phyloP scores from a whole-genome alignment of 2,329 filamentous ascomycete genomes.

The Monilinia fructicola region DNA sequence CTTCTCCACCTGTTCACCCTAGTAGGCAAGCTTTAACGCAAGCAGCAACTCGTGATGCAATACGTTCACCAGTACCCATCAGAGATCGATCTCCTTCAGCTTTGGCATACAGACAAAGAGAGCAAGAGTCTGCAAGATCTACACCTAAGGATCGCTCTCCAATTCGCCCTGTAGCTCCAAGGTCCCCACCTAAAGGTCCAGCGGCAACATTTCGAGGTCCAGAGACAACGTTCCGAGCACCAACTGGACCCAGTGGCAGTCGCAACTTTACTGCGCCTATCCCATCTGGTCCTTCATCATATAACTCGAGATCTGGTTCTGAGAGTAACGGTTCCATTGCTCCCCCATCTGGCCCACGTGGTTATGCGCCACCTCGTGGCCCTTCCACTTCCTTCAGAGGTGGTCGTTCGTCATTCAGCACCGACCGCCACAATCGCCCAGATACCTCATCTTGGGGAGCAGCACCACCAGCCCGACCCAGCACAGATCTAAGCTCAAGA shows the following conservation, averaged over 20 bases:
- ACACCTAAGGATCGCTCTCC: constrained; percentile 39
- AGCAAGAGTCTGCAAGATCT: constrained; percentile 37
- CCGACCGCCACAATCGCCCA: constrained; percentile 35
- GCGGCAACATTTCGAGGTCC: constrained; percentile 39
- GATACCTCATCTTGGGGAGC: constrained; percentile 37
- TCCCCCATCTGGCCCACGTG: constrained; percentile 41
- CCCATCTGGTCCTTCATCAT: constrained; percentile 23
- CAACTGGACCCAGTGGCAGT: constrained; percentile 39
- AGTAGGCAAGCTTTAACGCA: constrained; percentile 50
- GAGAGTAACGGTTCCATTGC: constrained; percentile 27
- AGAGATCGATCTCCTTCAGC: constrained; percentile 36
- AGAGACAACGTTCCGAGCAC: constrained; percentile 37
- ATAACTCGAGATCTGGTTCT: constrained; percentile 30
- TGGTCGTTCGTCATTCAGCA: constrained; percentile 37
- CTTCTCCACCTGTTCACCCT: constrained; percentile 58
- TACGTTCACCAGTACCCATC: constrained; percentile 34
- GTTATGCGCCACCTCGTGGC: constrained; percentile 37
- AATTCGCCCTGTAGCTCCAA: constrained; percentile 32
- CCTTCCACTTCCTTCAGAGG: constrained; percentile 35
- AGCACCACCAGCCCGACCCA: constrained; percentile 32
- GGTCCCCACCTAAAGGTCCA: constrained; percentile 41
- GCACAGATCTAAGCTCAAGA: constrained; percentile 26
- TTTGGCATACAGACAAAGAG: constrained; percentile 35
- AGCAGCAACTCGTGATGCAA: constrained; percentile 38
- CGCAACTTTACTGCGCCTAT: constrained; percentile 38